These are phyloP conservation scores for cucumber (Cucumis sativus) DNA, from an alignment of 306 rosid genomes.

Conservation along the genomic window DNA sequence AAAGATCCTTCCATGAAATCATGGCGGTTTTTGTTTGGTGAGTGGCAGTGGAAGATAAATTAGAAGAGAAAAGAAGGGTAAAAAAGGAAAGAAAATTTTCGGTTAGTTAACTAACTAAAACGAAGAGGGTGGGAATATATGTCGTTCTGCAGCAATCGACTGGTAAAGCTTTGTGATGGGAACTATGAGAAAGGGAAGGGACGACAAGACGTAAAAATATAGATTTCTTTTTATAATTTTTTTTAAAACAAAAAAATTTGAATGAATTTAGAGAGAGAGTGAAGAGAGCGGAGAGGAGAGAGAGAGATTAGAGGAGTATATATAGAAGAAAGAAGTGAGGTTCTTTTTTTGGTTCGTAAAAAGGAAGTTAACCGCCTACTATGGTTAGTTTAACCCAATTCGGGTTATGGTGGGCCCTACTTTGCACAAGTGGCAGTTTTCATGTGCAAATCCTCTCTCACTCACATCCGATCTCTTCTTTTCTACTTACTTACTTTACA, in stretches of 20 bases:
- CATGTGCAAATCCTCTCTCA: not conserved
- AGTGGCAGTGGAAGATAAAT: conserved; percentile 7
- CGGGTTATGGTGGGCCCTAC: not conserved
- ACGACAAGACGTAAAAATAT: conserved; percentile 4
- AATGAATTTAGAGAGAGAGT: conserved; percentile 3
- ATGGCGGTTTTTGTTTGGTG: conserved; percentile 8
- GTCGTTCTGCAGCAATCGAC: conserved; percentile 7
- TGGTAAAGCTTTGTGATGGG: not conserved
- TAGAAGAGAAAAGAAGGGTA: conserved; percentile 18
- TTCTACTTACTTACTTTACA: too few species aligned
- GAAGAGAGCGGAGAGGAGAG: conserved; percentile 1
- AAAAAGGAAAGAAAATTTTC: conserved; percentile 28
- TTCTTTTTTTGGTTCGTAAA: not conserved
- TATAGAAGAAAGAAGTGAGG: conserved; percentile 2
- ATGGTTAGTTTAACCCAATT: conserved; percentile 20
- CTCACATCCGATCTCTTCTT: not conserved
- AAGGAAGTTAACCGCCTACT: conserved; percentile 2
- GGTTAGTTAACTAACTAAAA: conserved; percentile 48
- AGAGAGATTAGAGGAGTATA: conserved; percentile 14
- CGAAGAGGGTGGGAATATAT: not conserved
- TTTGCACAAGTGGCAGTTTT: conserved; percentile 17
- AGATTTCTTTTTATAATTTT: too few species aligned
- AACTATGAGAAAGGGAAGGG: conserved; percentile 11
- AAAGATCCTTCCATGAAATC: conserved; percentile 67
- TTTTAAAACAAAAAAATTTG: too few species aligned